phyloP scores from a whole-genome alignment of 2,329 filamentous ascomycete species.

The Fonsecaea pedrosoi region DNA sequence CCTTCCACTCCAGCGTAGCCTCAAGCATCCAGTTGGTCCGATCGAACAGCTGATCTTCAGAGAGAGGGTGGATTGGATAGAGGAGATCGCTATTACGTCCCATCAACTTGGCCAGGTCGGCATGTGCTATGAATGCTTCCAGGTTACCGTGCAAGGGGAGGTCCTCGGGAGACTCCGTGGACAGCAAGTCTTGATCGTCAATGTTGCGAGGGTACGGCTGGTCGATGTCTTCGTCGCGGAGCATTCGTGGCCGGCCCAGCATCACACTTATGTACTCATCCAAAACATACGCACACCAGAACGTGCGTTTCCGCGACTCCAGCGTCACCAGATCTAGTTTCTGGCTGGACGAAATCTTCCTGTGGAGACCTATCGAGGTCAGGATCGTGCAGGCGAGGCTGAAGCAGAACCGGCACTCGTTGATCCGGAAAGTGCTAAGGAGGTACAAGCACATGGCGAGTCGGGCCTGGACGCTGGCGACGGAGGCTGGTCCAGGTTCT shows the following conservation, averaged over 20 bases:
- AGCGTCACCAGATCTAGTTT: constrained; percentile 47
- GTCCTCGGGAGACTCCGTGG: constrained; percentile 47
- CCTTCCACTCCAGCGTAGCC: constrained; percentile 38
- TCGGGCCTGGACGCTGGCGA: constrained; percentile 62
- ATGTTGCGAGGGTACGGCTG: constrained; percentile 63
- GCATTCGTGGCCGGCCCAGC: constrained; percentile 65
- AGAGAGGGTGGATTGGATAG: constrained; percentile 39
- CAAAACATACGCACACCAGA: constrained; percentile 68
- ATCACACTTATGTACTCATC: constrained; percentile 70
- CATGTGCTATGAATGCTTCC: constrained; percentile 39
- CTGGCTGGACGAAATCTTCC: constrained; percentile 43
- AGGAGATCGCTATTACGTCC: constrained; percentile 40
- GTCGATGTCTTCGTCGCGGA: constrained; percentile 69
- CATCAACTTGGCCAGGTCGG: constrained; percentile 41
- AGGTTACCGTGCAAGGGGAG: constrained; percentile 42
- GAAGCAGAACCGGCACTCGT: constrained; percentile 63
- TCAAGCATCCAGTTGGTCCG: constrained; percentile 37
- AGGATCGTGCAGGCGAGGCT: constrained; percentile 53
- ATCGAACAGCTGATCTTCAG: constrained; percentile 37
- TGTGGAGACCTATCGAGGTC: constrained; percentile 53
- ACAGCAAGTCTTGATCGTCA: constrained; percentile 64
- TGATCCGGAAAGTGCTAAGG: constrained; percentile 61
- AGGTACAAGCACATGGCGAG: constrained; percentile 62
- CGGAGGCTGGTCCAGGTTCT: constrained; percentile 57
- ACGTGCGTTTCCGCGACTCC: constrained; percentile 64